A percentile compares a stretch with the other conserved stretches of the same genome.
Conservation (phyloP, 768 basidiomycete genomes). For the Pleurotus pulmonarius region DNA sequence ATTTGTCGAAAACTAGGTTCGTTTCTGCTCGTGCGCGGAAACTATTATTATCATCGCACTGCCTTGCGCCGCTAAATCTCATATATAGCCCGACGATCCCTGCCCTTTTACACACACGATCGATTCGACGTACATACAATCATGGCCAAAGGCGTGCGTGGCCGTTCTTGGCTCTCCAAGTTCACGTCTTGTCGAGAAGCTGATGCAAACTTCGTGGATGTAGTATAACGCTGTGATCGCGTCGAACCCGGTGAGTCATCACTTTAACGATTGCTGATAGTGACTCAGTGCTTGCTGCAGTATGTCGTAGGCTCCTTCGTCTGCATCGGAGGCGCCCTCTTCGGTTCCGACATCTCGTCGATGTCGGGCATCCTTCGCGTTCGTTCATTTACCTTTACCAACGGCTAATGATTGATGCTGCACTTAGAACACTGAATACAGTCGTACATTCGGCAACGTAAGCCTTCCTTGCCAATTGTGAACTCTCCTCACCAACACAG, state of each 20-base stretch:
- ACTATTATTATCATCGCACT: not conserved
- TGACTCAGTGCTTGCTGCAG: conserved; percentile 25
- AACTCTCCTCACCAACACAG: too few species aligned
- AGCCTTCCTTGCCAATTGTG: conserved; percentile 6
- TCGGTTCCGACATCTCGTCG: conserved; percentile 79
- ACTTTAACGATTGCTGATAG: not conserved
- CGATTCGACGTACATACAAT: not conserved
- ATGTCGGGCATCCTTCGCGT: conserved; percentile 74
- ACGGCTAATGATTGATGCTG: not conserved
- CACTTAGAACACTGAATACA: conserved; percentile 34
- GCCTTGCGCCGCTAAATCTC: not conserved
- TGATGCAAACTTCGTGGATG: not conserved
- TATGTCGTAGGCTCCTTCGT: conserved; percentile 78
- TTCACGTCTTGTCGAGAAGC: not conserved
- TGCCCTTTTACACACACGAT: not conserved
- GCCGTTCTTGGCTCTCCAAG: not conserved
- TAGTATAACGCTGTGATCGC: conserved; percentile 57
- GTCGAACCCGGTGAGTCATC: conserved; percentile 44
- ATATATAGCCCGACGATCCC: not conserved
- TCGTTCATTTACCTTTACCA: conserved; percentile 10
- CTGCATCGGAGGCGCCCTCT: conserved; percentile 77
- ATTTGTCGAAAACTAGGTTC: not conserved
- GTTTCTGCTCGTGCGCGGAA: not conserved
- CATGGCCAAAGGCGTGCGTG: not conserved
- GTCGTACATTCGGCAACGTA: conserved; percentile 31